A percentile compares a stretch with the other conserved stretches of the same genome.
Conservation (phyloP, 495 filamentous ascomycete species). For the Neurospora cerealis region DNA sequence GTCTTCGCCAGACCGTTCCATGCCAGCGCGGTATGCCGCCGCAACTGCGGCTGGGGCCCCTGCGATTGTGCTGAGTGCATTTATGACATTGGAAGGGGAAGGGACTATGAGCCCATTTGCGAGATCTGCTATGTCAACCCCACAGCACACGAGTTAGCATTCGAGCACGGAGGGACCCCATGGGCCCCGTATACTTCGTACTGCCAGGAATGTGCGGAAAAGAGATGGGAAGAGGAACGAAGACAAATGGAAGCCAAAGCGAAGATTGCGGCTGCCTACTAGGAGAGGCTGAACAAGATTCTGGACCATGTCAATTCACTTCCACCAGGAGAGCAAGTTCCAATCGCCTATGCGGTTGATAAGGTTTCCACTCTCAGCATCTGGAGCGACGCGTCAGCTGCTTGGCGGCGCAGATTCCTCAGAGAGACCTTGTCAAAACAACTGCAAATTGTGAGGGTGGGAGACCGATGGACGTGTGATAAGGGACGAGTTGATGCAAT, state of each 20-base stretch:
- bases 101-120: not conserved
- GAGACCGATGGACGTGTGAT: not conserved
- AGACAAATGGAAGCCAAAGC: not conserved
- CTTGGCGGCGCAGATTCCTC: not conserved
- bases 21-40: not conserved
- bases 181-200: not conserved
- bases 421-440: not conserved
- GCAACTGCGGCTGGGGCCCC: not conserved
- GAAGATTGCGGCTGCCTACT: not conserved
- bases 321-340: not conserved
- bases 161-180: not conserved
- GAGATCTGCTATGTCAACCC: not conserved
- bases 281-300: not conserved
- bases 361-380: not conserved
- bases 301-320: not conserved
- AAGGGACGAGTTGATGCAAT: not conserved
- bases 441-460: not conserved
- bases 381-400: not conserved
- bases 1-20: not conserved
- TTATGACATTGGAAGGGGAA: not conserved
- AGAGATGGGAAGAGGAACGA: not conserved
- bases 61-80: not conserved
- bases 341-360: not conserved
- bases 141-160: not conserved
- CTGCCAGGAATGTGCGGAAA: not conserved